These are phyloP conservation scores for Pseudozyma flocculosa DNA, from an alignment of 1,284 basidiomycete genomes.

Conservation along the genomic window DNA sequence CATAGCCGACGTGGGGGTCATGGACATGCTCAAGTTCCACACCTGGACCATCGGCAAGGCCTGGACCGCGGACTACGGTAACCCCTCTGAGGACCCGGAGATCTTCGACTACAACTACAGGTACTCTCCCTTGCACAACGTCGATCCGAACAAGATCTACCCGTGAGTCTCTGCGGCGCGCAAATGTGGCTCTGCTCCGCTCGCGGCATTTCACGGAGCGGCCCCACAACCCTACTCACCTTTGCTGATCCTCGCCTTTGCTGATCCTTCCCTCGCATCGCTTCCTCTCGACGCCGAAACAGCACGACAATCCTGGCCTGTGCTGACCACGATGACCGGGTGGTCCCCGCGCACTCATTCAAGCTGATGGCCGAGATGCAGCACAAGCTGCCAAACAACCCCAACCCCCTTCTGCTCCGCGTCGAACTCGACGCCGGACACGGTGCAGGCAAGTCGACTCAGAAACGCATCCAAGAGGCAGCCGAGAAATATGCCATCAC, in stretches of 20 bases:
- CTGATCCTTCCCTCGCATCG: not conserved
- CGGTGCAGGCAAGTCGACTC: constrained; percentile 54
- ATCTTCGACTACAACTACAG: constrained; percentile 51
- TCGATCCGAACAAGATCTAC: constrained; percentile 43
- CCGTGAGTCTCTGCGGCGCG: constrained; percentile 9
- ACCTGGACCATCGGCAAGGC: constrained; percentile 65
- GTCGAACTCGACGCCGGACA: constrained; percentile 55
- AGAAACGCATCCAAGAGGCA: constrained; percentile 50
- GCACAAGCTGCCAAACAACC: constrained; percentile 45
- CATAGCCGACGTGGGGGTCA: constrained; percentile 62
- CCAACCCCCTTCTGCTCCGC: constrained; percentile 52
- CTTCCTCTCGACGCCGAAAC: not conserved
- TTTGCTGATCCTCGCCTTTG: too few relatives aligned
- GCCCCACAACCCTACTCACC: too few relatives aligned
- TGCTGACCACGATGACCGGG: constrained; percentile 56
- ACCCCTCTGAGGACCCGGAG: constrained; percentile 64
- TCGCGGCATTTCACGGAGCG: too few relatives aligned
- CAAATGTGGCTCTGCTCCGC: too few relatives aligned
- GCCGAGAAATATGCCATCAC: constrained; percentile 51
- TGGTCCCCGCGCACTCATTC: constrained; percentile 54
- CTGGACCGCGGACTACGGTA: constrained; percentile 80
- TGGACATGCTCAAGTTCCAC: constrained; percentile 68
- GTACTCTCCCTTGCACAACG: constrained; percentile 55
- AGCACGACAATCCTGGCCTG: constrained; percentile 45
- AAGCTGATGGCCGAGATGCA: constrained; percentile 56